Evolutionary conservation across 257 asterid species (phyloP), one percentile per base, ranked within the genome.

Genomic region (Schizonepeta tenuifolia): DNA sequence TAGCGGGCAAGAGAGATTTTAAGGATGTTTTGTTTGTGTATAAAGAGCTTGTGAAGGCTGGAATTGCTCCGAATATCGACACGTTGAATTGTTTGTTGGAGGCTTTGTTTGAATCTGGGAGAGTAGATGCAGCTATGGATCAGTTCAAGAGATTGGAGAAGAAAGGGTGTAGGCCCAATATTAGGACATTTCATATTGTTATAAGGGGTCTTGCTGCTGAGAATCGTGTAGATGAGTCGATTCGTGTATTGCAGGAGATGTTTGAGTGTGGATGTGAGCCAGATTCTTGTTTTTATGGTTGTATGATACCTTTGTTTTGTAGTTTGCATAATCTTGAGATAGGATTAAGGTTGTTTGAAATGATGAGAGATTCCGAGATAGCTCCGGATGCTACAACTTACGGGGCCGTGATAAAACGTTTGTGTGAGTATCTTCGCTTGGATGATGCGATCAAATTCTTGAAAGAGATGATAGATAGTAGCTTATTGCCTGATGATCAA

Each of bases 41-140:
- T 43, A 93, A 91, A 57, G 98, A 91, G 80, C 81, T 93, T 86
- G 94, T 84, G 75, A 91, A 89, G 82, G 89, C 93, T 3, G 92
- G 94, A 26, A 71, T 85, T 65, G 38, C 72, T 17, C 98, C 98
- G 3, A 75, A 85, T 78, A 67, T 88, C 6, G 91, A 86, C 65
- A 86, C 96, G 3, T 74, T 84, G 75, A 93, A 90, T 86, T 86
- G 70, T 73, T 65, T 93, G 69, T 72, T 93, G 79, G 96, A 86
- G 77, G 89, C 91, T 75, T 81, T 91, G 86, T 79, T 89, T 70
- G 89, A 80, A 74, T 87, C 86, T 44, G 86, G 81, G 71, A 85
- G 89, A 77, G 81, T 84, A 17, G 93, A 88, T 79, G 56, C 82
- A 41, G 92, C 88, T 38, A 44, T 93, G 78, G 86, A 86, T 74